phyloP scores from a whole-genome alignment of 2,329 filamentous ascomycete species.

The Exutisphaerella laricina region DNA sequence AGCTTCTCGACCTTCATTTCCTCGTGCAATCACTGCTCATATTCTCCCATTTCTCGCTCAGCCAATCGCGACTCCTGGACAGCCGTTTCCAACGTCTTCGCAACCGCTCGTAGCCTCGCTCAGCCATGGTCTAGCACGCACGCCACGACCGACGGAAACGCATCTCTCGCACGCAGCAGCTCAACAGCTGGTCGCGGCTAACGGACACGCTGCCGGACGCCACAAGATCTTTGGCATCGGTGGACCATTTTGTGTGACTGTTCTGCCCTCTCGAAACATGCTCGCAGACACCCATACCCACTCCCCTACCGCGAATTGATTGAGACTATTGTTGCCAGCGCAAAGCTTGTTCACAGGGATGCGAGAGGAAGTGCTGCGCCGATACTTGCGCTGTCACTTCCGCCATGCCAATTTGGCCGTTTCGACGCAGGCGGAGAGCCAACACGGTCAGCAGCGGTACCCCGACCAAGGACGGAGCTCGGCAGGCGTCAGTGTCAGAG shows the following conservation, averaged over 20 bases:
- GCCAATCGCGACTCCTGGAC: conserved; percentile 9
- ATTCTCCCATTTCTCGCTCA: conserved; percentile 5
- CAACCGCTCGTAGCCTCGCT: conserved; percentile 1
- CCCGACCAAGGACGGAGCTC: conserved; percentile 19
- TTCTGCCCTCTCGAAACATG: conserved; percentile 1
- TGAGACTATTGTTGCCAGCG: too few relatives aligned
- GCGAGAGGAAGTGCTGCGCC: conserved; percentile 6
- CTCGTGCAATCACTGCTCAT: conserved; percentile 3
- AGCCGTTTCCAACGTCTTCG: conserved; percentile 1
- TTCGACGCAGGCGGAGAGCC: conserved; percentile 58
- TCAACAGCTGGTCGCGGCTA: background rate
- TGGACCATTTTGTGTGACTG: background rate
- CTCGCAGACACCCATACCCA: background rate
- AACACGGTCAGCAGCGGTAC: conserved; percentile 8
- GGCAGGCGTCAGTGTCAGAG: conserved; percentile 45
- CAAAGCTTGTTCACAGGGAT: conserved; percentile 13
- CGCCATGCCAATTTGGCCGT: conserved; percentile 77
- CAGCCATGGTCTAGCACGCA: background rate
- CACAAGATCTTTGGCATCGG: background rate
- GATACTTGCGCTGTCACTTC: conserved; percentile 3
- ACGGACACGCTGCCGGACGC: background rate
- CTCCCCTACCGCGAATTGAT: too few relatives aligned
- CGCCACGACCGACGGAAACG: background rate
- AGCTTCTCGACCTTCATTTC: conserved; percentile 13
- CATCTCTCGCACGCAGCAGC: background rate